Percentiles rank a stretch among this genome's conserved stretches.
Conservation (phyloP, 345 rosid species). For the Mercurialis annua region DNA sequence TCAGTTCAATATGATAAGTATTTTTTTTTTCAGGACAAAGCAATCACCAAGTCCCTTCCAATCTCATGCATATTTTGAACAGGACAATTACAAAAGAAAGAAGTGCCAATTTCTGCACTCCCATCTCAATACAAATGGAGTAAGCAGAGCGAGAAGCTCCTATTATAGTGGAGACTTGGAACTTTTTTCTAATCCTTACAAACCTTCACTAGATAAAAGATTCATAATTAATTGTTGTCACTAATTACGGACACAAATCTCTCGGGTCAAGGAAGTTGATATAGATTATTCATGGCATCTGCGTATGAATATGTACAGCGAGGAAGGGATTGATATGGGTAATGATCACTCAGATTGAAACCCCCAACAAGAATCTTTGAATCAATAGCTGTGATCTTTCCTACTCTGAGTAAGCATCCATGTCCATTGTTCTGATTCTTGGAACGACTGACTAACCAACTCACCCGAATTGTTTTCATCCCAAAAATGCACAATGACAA, state of each 20-base stretch:
- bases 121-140: conserved; percentile 17
- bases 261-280: conserved; percentile 98
- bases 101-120: conserved; percentile 20
- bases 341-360: conserved; percentile 82
- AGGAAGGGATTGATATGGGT: conserved; percentile 84
- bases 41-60: conserved; percentile 11
- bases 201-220: conserved; percentile 66
- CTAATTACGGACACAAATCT: conserved; percentile 95
- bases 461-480: conserved; percentile 68
- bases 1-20: conserved; percentile 16
- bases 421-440: conserved; percentile 94
- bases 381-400: conserved; percentile 90
- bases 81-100: conserved; percentile 14
- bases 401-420: conserved; percentile 94
- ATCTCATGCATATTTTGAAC: conserved; percentile 14
- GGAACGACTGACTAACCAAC: conserved; percentile 47
- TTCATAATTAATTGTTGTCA: conserved; percentile 83
- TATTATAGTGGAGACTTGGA: conserved; percentile 11
- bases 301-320: conserved; percentile 80
- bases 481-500: conserved; percentile 92
- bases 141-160: conserved; percentile 51
- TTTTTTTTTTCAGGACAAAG: conserved; percentile 32
- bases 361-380: conserved; percentile 95
- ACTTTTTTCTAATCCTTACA: conserved; percentile 20
- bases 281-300: conserved; percentile 92